phyloP scores from a whole-genome alignment of 2,329 filamentous ascomycete genomes.

The Ophiostoma tasmaniense region DNA sequence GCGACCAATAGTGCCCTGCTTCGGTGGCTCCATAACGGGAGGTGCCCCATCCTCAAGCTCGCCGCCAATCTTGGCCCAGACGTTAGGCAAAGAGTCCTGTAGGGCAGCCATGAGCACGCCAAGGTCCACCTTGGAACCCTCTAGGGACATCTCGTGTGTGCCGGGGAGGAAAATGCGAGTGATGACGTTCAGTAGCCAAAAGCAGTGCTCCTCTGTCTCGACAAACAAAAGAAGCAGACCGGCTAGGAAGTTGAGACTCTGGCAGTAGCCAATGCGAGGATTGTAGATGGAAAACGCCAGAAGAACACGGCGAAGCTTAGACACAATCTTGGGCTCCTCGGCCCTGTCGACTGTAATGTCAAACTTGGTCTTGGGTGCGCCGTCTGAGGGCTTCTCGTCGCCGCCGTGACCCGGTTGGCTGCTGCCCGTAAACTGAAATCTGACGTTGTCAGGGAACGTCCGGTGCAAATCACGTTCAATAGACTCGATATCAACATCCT shows the following conservation, averaged over 20 bases:
- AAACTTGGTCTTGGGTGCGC: not conserved
- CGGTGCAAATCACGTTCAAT: conserved; percentile 91
- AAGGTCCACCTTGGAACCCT: conserved; percentile 87
- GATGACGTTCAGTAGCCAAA: conserved; percentile 89
- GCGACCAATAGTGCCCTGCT: conserved; percentile 26
- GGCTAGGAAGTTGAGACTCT: conserved; percentile 90
- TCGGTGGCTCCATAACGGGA: conserved; percentile 22
- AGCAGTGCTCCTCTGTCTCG: conserved; percentile 77
- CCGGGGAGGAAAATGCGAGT: conserved; percentile 81
- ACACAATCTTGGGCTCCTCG: conserved; percentile 67
- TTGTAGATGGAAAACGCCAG: conserved; percentile 88
- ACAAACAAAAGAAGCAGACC: conserved; percentile 85
- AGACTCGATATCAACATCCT: conserved; percentile 70
- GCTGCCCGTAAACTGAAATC: conserved; percentile 53
- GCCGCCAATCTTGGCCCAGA: conserved; percentile 83
- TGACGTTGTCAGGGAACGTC: conserved; percentile 89
- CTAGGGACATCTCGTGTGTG: conserved; percentile 82
- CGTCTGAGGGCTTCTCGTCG: not conserved
- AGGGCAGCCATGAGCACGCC: conserved; percentile 85
- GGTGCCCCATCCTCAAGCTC: conserved; percentile 28
- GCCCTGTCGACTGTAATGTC: conserved; percentile 28
- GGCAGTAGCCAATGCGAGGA: conserved; percentile 87
- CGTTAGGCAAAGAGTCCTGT: conserved; percentile 68
- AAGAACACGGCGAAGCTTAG: conserved; percentile 73
- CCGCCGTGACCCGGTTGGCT: conserved; percentile 26